Conservation (phyloP, 331 rosid species). For the Acacia concinna region DNA sequence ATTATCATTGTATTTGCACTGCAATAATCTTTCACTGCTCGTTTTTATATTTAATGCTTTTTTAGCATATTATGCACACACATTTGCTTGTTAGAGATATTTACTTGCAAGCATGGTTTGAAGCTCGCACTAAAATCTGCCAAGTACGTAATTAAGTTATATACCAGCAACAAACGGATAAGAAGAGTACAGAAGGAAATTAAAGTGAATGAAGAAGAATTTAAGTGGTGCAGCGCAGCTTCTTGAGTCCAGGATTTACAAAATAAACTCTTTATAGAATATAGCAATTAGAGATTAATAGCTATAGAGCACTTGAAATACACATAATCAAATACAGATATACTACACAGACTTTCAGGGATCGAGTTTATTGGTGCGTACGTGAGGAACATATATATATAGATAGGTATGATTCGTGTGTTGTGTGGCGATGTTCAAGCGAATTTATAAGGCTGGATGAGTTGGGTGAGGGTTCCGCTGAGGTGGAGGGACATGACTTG, state of each 20-base stretch:
- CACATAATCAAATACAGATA: conserved; percentile 28
- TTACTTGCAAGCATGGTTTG: not conserved
- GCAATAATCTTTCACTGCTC: not conserved
- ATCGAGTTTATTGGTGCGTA: conserved; percentile 27
- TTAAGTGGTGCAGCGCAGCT: not conserved
- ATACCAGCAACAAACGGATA: not conserved
- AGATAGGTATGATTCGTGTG: not conserved
- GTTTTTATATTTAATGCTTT: too few relatives aligned
- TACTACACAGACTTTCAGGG: conserved; percentile 38
- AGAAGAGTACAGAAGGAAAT: not conserved
- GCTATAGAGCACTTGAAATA: conserved; percentile 33
- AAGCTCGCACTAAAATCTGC: not conserved
- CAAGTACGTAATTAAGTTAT: not conserved
- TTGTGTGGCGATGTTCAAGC: not conserved
- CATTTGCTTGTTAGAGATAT: not conserved
- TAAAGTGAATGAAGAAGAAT: not conserved
- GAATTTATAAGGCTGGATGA: conserved; percentile 52
- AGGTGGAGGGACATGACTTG: conserved; percentile 98
- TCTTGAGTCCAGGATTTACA: conserved; percentile 10
- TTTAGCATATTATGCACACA: not conserved
- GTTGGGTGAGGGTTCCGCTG: conserved; percentile 60
- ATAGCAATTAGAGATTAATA: conserved; percentile 51
- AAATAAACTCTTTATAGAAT: conserved; percentile 36
- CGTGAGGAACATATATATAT: not conserved
- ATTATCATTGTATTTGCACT: too few relatives aligned